Percentiles rank a stretch among this genome's conserved stretches.
These are phyloP conservation scores for Malbranchea zuffiana DNA, from an alignment of 2,329 filamentous ascomycete species.

Conservation along the genomic window DNA sequence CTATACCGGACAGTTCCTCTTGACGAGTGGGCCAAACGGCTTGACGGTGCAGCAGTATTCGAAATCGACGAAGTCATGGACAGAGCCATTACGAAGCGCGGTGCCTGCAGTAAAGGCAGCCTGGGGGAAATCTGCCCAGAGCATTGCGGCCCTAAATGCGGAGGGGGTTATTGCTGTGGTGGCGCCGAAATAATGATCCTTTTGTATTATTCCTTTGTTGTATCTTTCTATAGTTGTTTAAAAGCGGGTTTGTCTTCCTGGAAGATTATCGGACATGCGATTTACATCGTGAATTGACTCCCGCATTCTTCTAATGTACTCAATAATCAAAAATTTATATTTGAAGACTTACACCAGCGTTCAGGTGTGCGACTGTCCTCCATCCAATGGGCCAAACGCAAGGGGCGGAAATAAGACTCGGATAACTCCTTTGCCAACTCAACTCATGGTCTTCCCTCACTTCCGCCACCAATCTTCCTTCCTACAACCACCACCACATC, in stretches of 20 bases:
- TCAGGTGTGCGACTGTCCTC: no score
- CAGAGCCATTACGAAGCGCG: slow-evolving; percentile 68
- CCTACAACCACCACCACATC: neutral
- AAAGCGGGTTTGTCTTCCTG: slow-evolving; percentile 11
- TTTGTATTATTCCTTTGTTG: slow-evolving; percentile 17
- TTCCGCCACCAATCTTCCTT: neutral
- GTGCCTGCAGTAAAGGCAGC: slow-evolving; percentile 60
- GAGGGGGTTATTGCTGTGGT: slow-evolving; percentile 68
- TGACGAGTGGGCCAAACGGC: slow-evolving; percentile 66
- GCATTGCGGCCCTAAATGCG: slow-evolving; percentile 60
- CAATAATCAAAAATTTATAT: no score
- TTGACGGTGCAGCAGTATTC: slow-evolving; percentile 81
- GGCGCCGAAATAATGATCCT: slow-evolving; percentile 41
- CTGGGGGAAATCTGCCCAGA: slow-evolving; percentile 68
- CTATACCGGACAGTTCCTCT: slow-evolving; percentile 87
- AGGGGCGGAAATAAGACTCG: slow-evolving; percentile 10
- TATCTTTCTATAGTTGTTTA: slow-evolving; percentile 13
- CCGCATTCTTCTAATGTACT: no score
- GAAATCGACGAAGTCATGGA: slow-evolving; percentile 81
- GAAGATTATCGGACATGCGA: no score
- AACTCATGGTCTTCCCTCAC: neutral
- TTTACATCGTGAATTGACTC: no score
- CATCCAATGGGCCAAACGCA: neutral
- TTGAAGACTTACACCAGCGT: no score
- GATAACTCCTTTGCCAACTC: slow-evolving; percentile 3